Evolutionary conservation across 2,329 filamentous ascomycete species (phyloP).

Genomic region (Clarireedia homoeocarpa): DNA sequence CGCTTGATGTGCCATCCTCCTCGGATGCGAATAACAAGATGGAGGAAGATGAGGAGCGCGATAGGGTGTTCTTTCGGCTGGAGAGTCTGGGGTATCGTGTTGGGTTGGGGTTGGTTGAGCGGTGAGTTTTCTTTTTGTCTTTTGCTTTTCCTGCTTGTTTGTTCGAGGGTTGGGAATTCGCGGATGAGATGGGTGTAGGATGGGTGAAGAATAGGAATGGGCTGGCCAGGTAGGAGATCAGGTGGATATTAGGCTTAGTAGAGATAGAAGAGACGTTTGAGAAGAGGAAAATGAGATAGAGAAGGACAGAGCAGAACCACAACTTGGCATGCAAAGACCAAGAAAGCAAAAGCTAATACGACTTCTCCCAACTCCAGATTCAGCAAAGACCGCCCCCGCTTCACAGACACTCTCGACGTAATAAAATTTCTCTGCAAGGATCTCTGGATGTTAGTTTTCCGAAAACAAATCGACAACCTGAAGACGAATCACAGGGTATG

Average conservation of each 20-base stretch:
- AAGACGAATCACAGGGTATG: slow-evolving; percentile 89
- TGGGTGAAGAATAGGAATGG: too few relatives aligned
- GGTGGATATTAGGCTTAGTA: not conserved
- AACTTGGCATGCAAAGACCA: not conserved
- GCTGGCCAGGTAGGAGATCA: not conserved
- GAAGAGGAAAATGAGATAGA: not conserved
- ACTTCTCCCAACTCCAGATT: slow-evolving; percentile 44
- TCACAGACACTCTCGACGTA: slow-evolving; percentile 85
- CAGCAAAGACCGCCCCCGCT: slow-evolving; percentile 75
- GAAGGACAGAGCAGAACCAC: not conserved
- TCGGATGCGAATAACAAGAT: slow-evolving; percentile 29
- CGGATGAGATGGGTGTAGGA: too few relatives aligned
- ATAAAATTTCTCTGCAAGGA: slow-evolving; percentile 99
- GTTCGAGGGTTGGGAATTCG: too few relatives aligned
- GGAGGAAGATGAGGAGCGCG: slow-evolving; percentile 74
- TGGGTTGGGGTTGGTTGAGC: slow-evolving; percentile 83
- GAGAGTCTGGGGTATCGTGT: slow-evolving; percentile 86
- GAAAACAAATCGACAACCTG: slow-evolving; percentile 96
- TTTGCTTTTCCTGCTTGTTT: not conserved
- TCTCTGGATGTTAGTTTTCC: slow-evolving; percentile 87
- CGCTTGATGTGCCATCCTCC: slow-evolving; percentile 42
- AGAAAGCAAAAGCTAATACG: not conserved
- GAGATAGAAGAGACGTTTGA: not conserved
- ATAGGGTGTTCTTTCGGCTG: slow-evolving; percentile 77
- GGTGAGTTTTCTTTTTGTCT: slow-evolving; percentile 43